Base-by-base conservation (phyloP, 23 red algal species). In the Gracilaria gracilis region DNA sequence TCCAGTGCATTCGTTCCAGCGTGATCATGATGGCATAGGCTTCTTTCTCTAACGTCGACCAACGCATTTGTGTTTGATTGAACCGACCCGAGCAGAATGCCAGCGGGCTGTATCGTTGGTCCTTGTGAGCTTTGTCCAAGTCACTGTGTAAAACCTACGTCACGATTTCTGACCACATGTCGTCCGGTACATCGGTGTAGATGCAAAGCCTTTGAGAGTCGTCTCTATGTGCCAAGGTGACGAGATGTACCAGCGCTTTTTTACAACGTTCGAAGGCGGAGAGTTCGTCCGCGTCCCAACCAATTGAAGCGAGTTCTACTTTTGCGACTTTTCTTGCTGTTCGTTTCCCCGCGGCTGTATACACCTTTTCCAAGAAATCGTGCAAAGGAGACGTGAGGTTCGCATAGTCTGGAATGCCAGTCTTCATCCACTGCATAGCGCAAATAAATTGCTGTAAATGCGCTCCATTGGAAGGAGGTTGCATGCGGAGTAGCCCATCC, bases 141-240 rank as follows among this genome's bases (percentile, higher is more conserved):
- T 78, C 73, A 9, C 2, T 15, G 37, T 31, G 19, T 15, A 35
- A 35, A 2, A 19, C 37, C 47, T 44, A 9, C 12, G 28, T 78
- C 9, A 78, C 28, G 25, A 78, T 78, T 9, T 9, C 47, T 2
- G 73, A 53, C 73, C 33, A 78, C 9, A 78, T 29, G 27, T 27
- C 11, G 42, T 46, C 42, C 4, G 42, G 11, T 4, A 11, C 42
- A 46, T 46, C 42, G 11, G 42, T 46, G 73, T 78, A 78, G 15
- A 78, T 15, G 19, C 21, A 37, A 9, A 40, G 73, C 28, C 25
- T 4, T 11, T 48, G 1, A 7, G 46, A 36, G 4, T 82, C 78
- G 37, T 82, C 50, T 27, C 78, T 9, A 31, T 82, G 78, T 15
- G 53, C 35, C 19, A 82, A n/a, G 1, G 50, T 82, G 49, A 82